Evolutionary conservation across 345 rosid species (phyloP), one percentile per base, ranked within the genome.

Genomic region (Gossypium mustelinum): DNA sequence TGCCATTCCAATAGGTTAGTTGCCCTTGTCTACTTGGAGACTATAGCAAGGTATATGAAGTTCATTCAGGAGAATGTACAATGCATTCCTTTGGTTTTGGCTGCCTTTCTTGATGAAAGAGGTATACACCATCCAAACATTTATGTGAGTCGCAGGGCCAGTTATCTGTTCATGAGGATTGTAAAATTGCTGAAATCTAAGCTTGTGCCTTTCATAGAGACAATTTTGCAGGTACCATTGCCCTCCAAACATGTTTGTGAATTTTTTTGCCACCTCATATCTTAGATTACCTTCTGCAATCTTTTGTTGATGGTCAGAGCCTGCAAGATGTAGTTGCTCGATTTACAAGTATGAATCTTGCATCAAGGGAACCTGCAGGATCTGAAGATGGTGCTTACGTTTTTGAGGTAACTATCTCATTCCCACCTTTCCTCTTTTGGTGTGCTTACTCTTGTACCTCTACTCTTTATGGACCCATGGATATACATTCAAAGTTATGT

Each of bases 21-120:
- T 81, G 96, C 98, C 39, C 87, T 93, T 43, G 85, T 89, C 24
- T 95, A 95, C 76, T 83, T 95, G 81, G 99, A 95, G 77, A 87
- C 90, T 16, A 79, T 93, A 72, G 82, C 91, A 17, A 86, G 99
- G 77, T 95, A 95, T 82, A 61, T 91, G 82, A 93, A 95, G 85
- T 95, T 93, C 71, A 83, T 89, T 75, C 94, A 87, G 80, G 94
- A 91, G 82, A 85, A 91, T 76, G 77, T 87, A 20, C 90, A 84
- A 76, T 86, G 74, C 77, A 81, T 92, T 76, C 93, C 97, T 60
- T 75, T 85, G 79, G 86, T 91, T 78, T 86, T 95, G 68, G 86
- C 87, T 71, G 93, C 93, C 50, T 95, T 95, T 87, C 91, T 92
- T n/a, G 97, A 91, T 76, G 94, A 90, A 76, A 95, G 99, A 82